Evolutionary conservation across 1,284 basidiomycete species (phyloP), one percentile per base, ranked within the genome.

Genomic region (Sporisorium scitamineum): DNA sequence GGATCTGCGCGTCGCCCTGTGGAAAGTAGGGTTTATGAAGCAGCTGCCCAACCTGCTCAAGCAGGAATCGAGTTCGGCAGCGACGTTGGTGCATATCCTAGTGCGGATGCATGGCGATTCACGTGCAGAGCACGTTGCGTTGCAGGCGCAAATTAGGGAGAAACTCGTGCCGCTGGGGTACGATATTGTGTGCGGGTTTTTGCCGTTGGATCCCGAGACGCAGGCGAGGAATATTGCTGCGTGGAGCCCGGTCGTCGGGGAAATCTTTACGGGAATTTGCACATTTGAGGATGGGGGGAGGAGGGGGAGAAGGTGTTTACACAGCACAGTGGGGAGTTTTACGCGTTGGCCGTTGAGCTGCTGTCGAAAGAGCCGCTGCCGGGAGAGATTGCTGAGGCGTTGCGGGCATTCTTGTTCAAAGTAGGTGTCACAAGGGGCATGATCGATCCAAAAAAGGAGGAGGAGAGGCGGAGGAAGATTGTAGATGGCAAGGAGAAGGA

Each of bases 21-120:
- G 97, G 97, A 98, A 97, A 94, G 97, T 99, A 78, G 95, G 96
- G 2, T 99, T 99, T 87, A 99, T 99, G 97, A 97, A 97, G 86
- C 97, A 99, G 86, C 87, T 99, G 39, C 97, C 97, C 0, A 99
- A 99, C 86, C 89, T 99, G 52, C 88, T 99, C 67, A 98, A 99
- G 87, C 97, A 99, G 84, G 97, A 99, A 87, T 97, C 95, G 29
- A 95, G 93, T 66, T 95, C 94, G 80, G 97, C 97, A 32, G 91
- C 96, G 5, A 99, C 95, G 0, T 88, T 99, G 45, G 94, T 99
- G 52, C 94, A 95, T 80, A 91, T 98, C 3, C 88, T 99, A 45
- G 87, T 97, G 52, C 89, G 92, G 45, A 97, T 99, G 95, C 97
- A 99, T 86, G 92, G 91, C 63, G 97, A 99, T 86, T 88, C 90